A percentile compares a stretch with the other conserved stretches of the same genome.
These are phyloP conservation scores for Trametes pubescens DNA, from an alignment of 1,284 basidiomycete genomes.

Conservation along the genomic window DNA sequence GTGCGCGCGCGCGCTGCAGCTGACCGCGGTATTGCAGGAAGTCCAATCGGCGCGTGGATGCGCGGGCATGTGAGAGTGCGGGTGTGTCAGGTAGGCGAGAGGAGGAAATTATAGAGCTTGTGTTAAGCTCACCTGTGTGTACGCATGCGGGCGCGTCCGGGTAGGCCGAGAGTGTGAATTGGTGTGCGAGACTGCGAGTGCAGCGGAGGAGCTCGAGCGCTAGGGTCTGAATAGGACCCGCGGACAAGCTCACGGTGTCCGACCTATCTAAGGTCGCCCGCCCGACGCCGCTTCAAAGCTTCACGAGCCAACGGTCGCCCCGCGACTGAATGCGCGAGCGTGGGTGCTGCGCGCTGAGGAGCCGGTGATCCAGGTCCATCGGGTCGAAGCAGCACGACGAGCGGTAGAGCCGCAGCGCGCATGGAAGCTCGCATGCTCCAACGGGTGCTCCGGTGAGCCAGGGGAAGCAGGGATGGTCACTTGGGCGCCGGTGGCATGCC, in stretches of 20 bases:
- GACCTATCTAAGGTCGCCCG: not conserved
- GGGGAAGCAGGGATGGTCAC: not conserved
- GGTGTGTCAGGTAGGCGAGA: not conserved
- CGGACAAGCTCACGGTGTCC: not conserved
- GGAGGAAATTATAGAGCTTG: not conserved
- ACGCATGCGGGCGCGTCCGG: not conserved
- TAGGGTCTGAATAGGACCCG: not conserved
- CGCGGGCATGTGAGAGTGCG: not conserved
- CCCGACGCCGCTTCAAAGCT: not conserved
- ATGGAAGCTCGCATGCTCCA: constrained; percentile 15
- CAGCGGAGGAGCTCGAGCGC: not conserved
- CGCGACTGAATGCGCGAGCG: not conserved
- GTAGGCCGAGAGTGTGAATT: not conserved
- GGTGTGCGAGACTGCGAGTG: not conserved
- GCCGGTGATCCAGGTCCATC: constrained; percentile 27
- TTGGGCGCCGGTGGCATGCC: constrained; percentile 18
- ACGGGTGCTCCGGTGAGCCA: not conserved
- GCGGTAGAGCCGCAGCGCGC: constrained; percentile 20
- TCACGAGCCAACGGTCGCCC: not conserved
- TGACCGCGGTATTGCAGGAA: constrained; percentile 24
- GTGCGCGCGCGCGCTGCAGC: constrained; percentile 15
- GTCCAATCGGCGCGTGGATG: constrained; percentile 6
- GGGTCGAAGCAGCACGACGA: constrained; percentile 25
- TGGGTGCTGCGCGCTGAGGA: not conserved
- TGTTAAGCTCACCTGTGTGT: not conserved